Conservation (phyloP, 2,329 filamentous ascomycete species). For the Bipolaris oryzae region DNA sequence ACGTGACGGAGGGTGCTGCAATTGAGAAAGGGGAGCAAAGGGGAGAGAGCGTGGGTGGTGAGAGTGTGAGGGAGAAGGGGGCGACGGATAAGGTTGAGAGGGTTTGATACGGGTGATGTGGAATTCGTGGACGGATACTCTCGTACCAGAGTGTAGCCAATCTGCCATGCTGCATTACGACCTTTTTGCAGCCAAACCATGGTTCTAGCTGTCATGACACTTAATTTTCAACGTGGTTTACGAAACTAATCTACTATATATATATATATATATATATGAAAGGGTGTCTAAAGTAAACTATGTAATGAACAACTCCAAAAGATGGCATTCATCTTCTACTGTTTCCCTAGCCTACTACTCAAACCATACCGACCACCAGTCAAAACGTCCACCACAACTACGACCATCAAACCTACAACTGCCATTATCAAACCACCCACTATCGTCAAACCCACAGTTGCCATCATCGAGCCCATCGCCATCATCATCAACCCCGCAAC, state of each 20-base stretch:
- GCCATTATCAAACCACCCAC: not conserved
- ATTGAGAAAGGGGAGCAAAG: slow-evolving; percentile 50
- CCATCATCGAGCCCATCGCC: not conserved
- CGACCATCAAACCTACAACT: not conserved
- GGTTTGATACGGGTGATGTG: not conserved
- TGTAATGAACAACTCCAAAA: not conserved
- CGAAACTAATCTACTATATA: not conserved
- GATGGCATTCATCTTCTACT: not conserved
- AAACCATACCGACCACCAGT: not conserved
- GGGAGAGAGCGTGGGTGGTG: slow-evolving; percentile 29
- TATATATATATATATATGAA: not conserved
- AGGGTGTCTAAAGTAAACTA: too few relatives aligned
- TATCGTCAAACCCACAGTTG: too few relatives aligned
- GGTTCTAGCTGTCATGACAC: not conserved
- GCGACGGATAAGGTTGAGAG: slow-evolving; percentile 18
- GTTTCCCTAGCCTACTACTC: not conserved
- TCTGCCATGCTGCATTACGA: not conserved
- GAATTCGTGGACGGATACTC: not conserved
- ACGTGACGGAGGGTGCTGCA: slow-evolving; percentile 61
- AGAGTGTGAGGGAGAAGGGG: slow-evolving; percentile 31
- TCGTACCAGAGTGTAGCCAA: not conserved
- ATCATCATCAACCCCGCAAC: too few relatives aligned
- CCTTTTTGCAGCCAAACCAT: not conserved
- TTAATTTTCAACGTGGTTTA: not conserved
- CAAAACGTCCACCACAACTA: not conserved